phyloP scores from a whole-genome alignment of 2,329 filamentous ascomycete genomes.

The Xylaria sp. region DNA sequence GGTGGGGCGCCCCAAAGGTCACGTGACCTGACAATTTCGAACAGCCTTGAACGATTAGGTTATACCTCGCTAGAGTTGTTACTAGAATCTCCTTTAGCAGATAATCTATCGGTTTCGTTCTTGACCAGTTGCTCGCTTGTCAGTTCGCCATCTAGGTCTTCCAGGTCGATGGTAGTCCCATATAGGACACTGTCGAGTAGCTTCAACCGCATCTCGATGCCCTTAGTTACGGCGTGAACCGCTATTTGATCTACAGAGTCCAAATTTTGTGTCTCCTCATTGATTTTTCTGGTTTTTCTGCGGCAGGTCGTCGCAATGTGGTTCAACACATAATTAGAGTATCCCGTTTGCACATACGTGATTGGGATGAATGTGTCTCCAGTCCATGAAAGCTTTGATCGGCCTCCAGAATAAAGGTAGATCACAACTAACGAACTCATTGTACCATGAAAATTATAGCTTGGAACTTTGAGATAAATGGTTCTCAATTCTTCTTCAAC shows the following conservation, averaged over 20 bases:
- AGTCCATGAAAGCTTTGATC: conserved; percentile 14
- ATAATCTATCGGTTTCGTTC: background rate
- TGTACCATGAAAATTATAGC: too few species aligned
- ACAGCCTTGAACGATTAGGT: background rate
- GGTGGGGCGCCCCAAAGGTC: too few species aligned
- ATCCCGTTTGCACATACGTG: conserved; percentile 6
- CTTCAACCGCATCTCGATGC: background rate
- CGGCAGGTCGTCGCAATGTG: background rate
- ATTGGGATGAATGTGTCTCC: conserved; percentile 8
- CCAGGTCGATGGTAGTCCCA: background rate
- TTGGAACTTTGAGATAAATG: too few species aligned
- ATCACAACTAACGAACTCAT: too few species aligned
- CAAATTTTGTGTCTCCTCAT: background rate
- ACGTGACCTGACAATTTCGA: too few species aligned
- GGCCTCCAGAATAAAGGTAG: too few species aligned
- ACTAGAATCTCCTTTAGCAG: background rate
- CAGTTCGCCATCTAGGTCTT: background rate
- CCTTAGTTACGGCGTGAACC: background rate
- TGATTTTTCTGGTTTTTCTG: background rate
- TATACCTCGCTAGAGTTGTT: background rate
- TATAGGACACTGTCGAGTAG: background rate
- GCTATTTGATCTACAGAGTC: background rate
- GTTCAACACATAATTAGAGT: conserved; percentile 1
- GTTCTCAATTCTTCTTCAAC: too few species aligned
- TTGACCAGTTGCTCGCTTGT: background rate